Base-by-base conservation (phyloP, 352 stramenopile genomes). In the Globisporangium yorkense region DNA sequence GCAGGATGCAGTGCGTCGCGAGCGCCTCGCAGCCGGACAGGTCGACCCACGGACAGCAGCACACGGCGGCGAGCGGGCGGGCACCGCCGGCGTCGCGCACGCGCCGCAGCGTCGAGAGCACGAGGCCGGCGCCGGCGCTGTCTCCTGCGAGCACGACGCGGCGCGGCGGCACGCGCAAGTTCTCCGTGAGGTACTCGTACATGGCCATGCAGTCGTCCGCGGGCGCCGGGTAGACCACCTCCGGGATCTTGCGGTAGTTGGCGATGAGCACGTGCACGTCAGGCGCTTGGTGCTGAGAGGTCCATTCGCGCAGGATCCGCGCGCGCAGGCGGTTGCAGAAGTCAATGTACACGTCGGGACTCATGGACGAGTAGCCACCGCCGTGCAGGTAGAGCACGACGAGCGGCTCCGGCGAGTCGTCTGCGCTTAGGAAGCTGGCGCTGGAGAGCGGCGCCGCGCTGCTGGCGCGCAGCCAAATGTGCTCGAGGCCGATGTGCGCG, bases 161-260 rank as follows among this genome's bases (percentile, higher is more conserved):
- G 9, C 48, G 47, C 1, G 72, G 56, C 10, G 62, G 51, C 10
- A 85, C 31, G 13, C 74, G 27, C 35, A 76, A 41, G 10, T 59
- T 33, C 0, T 51, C 12, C 1, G 75, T 59, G 21, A 88, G 57
- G 56, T 80, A 74, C 52, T 83, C 57, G 52, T 69, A 80, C 64
- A 78, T 82, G 41, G 41, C 35, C 37, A 79, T 59, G 16, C 75
- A 71, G 57, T 88, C 77, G 47, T 88, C 65, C 21, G 76, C 57
- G 37, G 74, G 75, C 0, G 59, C 29, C 0, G 77, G 77, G 57
- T 77, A 86, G 10, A 56, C 33, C 13, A 66, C 52, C 43, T 83
- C 70, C 5, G 75, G 73, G 18, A 77, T 59, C 60, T 86, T 88
- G n/a, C 75, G 77, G 64, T 86, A 88, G 63, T 86, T 88, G 31